Conservation (phyloP, 352 stramenopile species). For the Pythium aquatile region DNA sequence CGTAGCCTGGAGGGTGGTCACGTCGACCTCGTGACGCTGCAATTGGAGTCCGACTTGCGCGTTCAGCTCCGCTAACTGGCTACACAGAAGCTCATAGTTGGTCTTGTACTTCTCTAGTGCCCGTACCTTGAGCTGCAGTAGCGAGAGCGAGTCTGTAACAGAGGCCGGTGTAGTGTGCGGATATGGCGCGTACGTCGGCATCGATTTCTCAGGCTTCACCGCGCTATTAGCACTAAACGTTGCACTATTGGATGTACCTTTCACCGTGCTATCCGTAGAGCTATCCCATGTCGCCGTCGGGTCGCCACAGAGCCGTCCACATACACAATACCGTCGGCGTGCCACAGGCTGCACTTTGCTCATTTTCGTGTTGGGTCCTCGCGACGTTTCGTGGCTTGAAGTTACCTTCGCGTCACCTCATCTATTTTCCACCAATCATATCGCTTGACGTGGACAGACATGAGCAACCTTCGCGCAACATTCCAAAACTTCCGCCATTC, state of each 20-base stretch:
- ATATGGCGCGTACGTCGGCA: background rate
- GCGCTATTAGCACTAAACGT: background rate
- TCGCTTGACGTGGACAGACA: background rate
- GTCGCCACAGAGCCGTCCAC: constrained; percentile 16
- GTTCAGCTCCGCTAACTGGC: constrained; percentile 66
- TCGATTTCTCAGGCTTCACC: constrained; percentile 11
- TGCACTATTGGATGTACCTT: constrained; percentile 5
- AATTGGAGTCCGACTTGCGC: constrained; percentile 65
- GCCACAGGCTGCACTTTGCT: constrained; percentile 18
- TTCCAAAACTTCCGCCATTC: constrained; percentile 7
- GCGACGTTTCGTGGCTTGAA: constrained; percentile 25
- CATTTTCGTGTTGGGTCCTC: background rate
- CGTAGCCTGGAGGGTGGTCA: constrained; percentile 42
- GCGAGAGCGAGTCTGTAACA: constrained; percentile 8
- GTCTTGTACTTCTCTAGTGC: constrained; percentile 67
- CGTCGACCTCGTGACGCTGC: constrained; percentile 66
- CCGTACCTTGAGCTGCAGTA: constrained; percentile 48
- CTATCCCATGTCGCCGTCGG: background rate
- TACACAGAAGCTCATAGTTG: constrained; percentile 78
- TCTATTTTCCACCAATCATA: constrained; percentile 16
- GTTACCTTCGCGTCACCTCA: constrained; percentile 25
- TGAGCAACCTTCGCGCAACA: constrained; percentile 14
- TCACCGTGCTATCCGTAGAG: background rate
- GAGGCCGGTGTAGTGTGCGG: background rate
- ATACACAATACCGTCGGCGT: constrained; percentile 24